A percentile compares a stretch with the other conserved stretches of the same genome.
Conservation (phyloP, 768 basidiomycete species). For the Lentinula aciculospora region DNA sequence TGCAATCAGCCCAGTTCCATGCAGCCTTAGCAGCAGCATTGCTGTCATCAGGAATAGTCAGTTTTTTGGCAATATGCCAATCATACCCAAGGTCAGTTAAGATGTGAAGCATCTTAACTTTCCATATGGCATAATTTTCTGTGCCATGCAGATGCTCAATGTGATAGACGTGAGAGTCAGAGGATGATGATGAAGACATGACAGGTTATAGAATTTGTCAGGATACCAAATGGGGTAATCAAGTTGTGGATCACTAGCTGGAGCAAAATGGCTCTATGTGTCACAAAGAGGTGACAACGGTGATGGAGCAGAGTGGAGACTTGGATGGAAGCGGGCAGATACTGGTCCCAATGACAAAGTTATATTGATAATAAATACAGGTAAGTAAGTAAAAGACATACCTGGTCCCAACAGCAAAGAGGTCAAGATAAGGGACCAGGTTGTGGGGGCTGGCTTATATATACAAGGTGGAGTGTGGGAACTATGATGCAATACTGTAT, state of each 20-base stretch:
- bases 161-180: not conserved
- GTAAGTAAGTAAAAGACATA: too few species aligned
- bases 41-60: not conserved
- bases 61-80: not conserved
- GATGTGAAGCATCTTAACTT: conserved; percentile 12
- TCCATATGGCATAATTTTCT: conserved; percentile 10
- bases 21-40: not conserved
- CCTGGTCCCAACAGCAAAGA: too few species aligned
- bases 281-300: too few species aligned
- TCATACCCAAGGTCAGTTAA: conserved; percentile 7
- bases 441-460: too few species aligned
- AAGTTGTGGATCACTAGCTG: not conserved
- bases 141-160: conserved; percentile 10
- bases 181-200: not conserved
- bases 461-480: too few species aligned
- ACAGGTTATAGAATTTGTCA: not conserved
- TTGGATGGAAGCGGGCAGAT: too few species aligned
- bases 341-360: too few species aligned
- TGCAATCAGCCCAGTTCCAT: not conserved
- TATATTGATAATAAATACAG: too few species aligned
- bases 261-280: not conserved
- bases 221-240: not conserved
- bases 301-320: too few species aligned
- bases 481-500: too few species aligned
- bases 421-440: too few species aligned